These are phyloP conservation scores for Luvunga scandens DNA, from an alignment of 345 rosid species.

Conservation along the genomic window DNA sequence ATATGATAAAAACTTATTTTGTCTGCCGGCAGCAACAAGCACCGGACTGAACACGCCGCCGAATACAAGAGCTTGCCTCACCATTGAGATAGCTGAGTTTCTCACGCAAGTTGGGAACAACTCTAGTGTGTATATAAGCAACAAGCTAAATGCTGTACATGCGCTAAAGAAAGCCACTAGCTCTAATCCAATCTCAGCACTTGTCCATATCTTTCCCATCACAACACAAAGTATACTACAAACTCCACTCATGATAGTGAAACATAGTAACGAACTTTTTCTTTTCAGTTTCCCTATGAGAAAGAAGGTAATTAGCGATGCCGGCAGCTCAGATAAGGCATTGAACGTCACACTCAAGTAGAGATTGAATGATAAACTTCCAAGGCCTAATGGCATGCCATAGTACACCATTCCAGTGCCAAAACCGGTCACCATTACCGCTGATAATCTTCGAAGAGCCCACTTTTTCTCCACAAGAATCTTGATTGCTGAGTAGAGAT, in stretches of 20 bases:
- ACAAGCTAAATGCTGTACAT: conserved; percentile 41
- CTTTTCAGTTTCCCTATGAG: conserved; percentile 43
- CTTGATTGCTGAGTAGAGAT: conserved; percentile 44
- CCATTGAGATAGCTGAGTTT: conserved; percentile 60
- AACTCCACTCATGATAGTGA: conserved; percentile 41
- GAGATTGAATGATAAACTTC: conserved; percentile 49
- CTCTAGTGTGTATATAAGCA: conserved; percentile 52
- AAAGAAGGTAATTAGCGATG: conserved; percentile 44
- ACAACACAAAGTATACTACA: conserved; percentile 42
- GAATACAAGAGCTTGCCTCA: conserved; percentile 56
- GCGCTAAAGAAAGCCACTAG: conserved; percentile 54
- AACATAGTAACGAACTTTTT: conserved; percentile 34
- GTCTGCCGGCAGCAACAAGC: conserved; percentile 52
- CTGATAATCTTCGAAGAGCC: conserved; percentile 44
- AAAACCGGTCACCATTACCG: conserved; percentile 41
- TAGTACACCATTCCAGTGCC: conserved; percentile 69
- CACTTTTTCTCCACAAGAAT: conserved; percentile 42
- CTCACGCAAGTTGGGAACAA: conserved; percentile 62
- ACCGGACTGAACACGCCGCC: conserved; percentile 58
- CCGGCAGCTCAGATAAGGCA: conserved; percentile 64
- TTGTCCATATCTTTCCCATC: conserved; percentile 14
- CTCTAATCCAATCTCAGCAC: conserved; percentile 50
- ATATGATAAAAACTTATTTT: conserved; percentile 39
- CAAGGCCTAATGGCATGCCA: conserved; percentile 69
- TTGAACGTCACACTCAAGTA: conserved; percentile 59